These are phyloP conservation scores for Vitis rotundifolia DNA, from an alignment of 164 flowering plant genomes.

Conservation along the genomic window DNA sequence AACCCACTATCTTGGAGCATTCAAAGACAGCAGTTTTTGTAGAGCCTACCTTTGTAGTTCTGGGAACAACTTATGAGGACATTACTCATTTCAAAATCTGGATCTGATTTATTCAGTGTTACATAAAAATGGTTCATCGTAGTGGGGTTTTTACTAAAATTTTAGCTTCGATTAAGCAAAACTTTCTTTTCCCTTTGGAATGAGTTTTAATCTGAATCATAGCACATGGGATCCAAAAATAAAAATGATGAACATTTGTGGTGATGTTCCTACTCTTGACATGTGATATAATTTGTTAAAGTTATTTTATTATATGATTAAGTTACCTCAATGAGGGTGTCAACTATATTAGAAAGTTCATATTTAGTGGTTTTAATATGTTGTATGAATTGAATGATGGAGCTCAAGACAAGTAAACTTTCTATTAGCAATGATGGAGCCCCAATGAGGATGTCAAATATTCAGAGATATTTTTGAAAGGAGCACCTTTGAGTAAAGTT, in stretches of 20 bases:
- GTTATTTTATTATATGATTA: background rate
- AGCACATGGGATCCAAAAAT: no score
- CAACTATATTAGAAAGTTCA: background rate
- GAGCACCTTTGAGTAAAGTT: no score
- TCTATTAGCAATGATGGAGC: background rate
- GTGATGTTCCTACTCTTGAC: background rate
- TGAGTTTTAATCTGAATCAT: background rate
- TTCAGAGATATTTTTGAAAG: no score
- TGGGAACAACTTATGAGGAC: background rate
- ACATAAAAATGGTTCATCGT: background rate
- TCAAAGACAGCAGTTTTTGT: background rate
- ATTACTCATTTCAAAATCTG: background rate
- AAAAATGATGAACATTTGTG: no score
- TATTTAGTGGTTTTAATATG: background rate
- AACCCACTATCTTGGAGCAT: background rate
- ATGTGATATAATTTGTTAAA: background rate
- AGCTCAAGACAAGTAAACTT: background rate
- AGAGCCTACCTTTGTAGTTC: background rate
- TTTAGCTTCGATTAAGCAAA: background rate
- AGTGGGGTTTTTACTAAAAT: background rate
- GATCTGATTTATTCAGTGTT: background rate
- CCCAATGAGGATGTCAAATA: no score
- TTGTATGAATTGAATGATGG: background rate
- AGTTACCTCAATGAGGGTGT: background rate
- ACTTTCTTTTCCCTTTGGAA: background rate